Percentiles rank a stretch among this genome's conserved stretches.
phyloP scores from a whole-genome alignment of 371 early-diverging fungal genomes.

The Lichtheimia corymbifera region DNA sequence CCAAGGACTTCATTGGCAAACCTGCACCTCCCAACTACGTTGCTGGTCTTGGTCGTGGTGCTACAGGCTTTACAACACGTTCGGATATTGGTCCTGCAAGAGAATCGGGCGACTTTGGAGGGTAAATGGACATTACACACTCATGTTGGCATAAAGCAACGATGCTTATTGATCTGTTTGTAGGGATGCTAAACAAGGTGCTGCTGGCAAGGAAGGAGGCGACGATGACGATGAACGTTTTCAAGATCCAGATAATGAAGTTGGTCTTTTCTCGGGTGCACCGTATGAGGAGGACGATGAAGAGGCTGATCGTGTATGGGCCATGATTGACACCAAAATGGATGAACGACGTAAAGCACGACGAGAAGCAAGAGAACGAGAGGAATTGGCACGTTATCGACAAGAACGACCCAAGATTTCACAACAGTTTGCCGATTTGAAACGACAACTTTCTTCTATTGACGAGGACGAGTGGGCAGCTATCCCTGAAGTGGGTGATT shows the following conservation, averaged over 20 bases:
- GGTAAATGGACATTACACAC: slow-evolving; percentile 26
- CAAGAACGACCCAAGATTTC: slow-evolving; percentile 73
- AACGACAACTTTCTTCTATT: slow-evolving; percentile 77
- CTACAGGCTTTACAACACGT: slow-evolving; percentile 97
- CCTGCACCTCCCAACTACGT: slow-evolving; percentile 91
- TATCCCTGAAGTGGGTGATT: slow-evolving; percentile 91
- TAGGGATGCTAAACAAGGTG: slow-evolving; percentile 42
- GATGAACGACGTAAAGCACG: slow-evolving; percentile 83
- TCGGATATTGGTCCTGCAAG: slow-evolving; percentile 97
- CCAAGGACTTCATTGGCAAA: slow-evolving; percentile 85
- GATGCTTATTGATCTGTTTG: neutral
- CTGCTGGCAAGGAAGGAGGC: slow-evolving; percentile 45
- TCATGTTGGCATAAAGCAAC: neutral
- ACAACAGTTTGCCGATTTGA: slow-evolving; percentile 91
- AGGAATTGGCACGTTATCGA: slow-evolving; percentile 56
- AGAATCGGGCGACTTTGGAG: slow-evolving; percentile 60
- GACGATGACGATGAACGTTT: slow-evolving; percentile 76
- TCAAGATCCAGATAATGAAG: slow-evolving; percentile 95
- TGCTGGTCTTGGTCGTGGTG: slow-evolving; percentile 95
- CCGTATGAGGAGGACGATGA: slow-evolving; percentile 97
- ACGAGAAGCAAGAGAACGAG: slow-evolving; percentile 66
- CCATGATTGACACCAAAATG: slow-evolving; percentile 88
- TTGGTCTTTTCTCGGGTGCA: slow-evolving; percentile 82
- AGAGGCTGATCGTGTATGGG: slow-evolving; percentile 95
- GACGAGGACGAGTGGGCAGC: slow-evolving; percentile 88